Percentiles rank a stretch among this genome's conserved stretches.
Conservation (phyloP, 2,329 filamentous ascomycete species). For the Dactylellina leptospora region DNA sequence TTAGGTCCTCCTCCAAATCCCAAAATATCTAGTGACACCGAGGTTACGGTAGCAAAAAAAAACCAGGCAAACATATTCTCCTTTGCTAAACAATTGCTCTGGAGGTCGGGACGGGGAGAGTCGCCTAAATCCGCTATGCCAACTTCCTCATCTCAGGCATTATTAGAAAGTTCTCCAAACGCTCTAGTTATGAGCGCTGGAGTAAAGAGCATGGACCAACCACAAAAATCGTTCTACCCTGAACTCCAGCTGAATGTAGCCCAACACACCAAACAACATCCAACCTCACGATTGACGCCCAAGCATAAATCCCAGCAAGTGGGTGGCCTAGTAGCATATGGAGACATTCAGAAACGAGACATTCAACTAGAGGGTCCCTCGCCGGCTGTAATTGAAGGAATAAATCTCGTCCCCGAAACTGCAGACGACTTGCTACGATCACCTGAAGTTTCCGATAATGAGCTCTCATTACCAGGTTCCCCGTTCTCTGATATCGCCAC, state of each 20-base stretch:
- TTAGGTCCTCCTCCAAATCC: background rate
- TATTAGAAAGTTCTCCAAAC: no score
- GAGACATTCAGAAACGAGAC: conserved; percentile 22
- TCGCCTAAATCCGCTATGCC: conserved; percentile 9
- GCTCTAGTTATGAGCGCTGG: background rate
- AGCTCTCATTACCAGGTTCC: conserved; percentile 30
- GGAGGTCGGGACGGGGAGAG: conserved; percentile 35
- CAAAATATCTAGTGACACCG: conserved; percentile 1
- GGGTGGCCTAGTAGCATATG: conserved; percentile 7
- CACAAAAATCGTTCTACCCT: conserved; percentile 8
- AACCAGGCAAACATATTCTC: conserved; percentile 43
- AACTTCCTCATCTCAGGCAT: background rate
- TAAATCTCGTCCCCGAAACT: conserved; percentile 32
- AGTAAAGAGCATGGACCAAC: background rate
- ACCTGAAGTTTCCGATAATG: conserved; percentile 31
- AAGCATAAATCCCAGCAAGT: background rate
- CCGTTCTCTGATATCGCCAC: conserved; percentile 22
- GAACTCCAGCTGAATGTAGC: no score
- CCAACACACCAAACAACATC: no score
- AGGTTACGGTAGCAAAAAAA: conserved; percentile 25
- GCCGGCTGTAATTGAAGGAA: conserved; percentile 26
- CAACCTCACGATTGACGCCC: background rate
- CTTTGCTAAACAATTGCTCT: conserved; percentile 40
- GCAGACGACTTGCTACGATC: conserved; percentile 28
- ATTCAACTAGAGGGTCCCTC: conserved; percentile 30